Percentiles rank a stretch among this genome's conserved stretches.
Evolutionary conservation across 2,329 filamentous ascomycete species (phyloP).

Genomic region (Bisporella sp.): DNA sequence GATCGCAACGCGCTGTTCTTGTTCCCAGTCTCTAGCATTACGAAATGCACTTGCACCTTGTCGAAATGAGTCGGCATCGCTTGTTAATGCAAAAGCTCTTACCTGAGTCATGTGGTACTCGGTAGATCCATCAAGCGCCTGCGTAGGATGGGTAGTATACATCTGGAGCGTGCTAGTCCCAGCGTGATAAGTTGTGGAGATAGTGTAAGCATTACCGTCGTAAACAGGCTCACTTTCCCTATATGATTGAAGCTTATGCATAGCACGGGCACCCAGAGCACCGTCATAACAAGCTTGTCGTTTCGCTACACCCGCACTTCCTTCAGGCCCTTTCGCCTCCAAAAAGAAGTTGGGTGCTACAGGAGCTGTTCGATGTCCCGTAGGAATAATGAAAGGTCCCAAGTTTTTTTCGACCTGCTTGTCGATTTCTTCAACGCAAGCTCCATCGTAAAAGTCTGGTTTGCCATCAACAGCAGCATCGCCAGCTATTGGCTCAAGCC

Average conservation of each 20-base stretch:
- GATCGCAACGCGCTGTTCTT: too few species aligned
- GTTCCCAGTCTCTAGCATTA: too few species aligned
- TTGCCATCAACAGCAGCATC: conserved; percentile 21
- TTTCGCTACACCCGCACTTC: conserved; percentile 22
- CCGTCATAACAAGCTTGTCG: conserved; percentile 33
- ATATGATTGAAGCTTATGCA: conserved; percentile 33
- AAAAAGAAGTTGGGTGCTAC: conserved; percentile 36
- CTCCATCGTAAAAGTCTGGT: conserved; percentile 29
- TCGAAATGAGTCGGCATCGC: too few species aligned
- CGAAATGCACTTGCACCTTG: too few species aligned
- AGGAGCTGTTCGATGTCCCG: conserved; percentile 31
- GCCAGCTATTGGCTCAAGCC: conserved; percentile 16
- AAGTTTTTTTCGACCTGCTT: conserved; percentile 23
- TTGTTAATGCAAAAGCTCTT: too few species aligned
- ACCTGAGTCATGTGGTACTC: too few species aligned
- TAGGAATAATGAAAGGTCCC: conserved; percentile 28
- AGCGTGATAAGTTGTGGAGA: conserved; percentile 32
- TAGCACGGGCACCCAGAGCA: conserved; percentile 28
- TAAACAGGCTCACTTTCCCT: conserved; percentile 25
- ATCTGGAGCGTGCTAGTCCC: conserved; percentile 28
- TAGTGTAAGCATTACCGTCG: conserved; percentile 33
- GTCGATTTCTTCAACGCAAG: conserved; percentile 4
- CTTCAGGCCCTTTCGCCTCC: conserved; percentile 31
- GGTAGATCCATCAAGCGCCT: too few species aligned
- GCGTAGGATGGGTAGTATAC: conserved; percentile 30